These are phyloP conservation scores for Candida tibetensis DNA, from an alignment of 805 yeast genomes.

Conservation along the genomic window DNA sequence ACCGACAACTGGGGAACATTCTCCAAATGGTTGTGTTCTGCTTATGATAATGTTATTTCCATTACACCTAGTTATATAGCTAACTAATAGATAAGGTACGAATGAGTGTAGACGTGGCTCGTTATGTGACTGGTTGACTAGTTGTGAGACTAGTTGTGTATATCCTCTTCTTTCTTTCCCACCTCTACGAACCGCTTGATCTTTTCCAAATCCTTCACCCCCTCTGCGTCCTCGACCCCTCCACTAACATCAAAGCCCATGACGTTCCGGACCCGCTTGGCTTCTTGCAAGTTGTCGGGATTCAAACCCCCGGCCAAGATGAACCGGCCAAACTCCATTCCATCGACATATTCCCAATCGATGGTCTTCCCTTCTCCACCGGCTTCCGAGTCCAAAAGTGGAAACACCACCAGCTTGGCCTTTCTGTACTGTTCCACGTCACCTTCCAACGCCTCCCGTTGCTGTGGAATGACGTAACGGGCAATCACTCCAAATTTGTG, in stretches of 20 bases:
- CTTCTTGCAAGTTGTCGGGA: constrained; percentile 65
- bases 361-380: constrained; percentile 91
- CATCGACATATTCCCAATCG: constrained; percentile 57
- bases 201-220: constrained; percentile 67
- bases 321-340: constrained; percentile 41
- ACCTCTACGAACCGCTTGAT: constrained; percentile 57
- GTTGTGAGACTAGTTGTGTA: too few species aligned
- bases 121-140: too few species aligned
- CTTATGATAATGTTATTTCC: too few species aligned
- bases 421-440: constrained; percentile 13
- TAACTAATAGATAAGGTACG: too few species aligned
- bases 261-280: constrained; percentile 54
- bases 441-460: constrained; percentile 36
- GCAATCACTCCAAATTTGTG: constrained; percentile 62
- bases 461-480: constrained; percentile 61
- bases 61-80: too few species aligned
- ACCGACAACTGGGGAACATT: too few species aligned
- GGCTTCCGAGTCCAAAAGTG: constrained; percentile 78
- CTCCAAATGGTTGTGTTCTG: too few species aligned
- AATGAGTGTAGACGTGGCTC: too few species aligned
- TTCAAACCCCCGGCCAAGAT: constrained; percentile 88
- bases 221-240: constrained; percentile 85
- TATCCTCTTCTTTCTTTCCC: too few species aligned
- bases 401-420: constrained; percentile 43
- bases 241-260: constrained; percentile 93